Evolutionary conservation across 2,329 filamentous ascomycete genomes (phyloP).

Genomic region (Fusarium haematococcum): DNA sequence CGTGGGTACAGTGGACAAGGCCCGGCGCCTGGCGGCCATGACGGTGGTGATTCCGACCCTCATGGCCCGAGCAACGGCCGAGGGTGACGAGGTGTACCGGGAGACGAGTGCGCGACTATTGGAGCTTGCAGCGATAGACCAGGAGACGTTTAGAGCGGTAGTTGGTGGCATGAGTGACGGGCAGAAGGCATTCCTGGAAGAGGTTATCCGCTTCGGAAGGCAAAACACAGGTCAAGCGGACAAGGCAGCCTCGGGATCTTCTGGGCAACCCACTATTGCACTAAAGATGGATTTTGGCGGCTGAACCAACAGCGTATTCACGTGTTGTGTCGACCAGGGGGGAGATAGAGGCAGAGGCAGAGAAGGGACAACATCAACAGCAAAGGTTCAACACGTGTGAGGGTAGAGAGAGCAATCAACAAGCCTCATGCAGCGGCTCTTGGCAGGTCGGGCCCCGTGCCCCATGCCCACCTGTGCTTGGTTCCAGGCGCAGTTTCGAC

Average conservation of each 20-base stretch:
- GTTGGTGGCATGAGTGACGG: constrained; percentile 77
- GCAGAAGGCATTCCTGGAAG: constrained; percentile 83
- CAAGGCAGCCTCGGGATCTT: constrained; percentile 56
- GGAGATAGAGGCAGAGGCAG: neutral
- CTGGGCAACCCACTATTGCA: constrained; percentile 83
- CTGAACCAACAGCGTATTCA: constrained; percentile 31
- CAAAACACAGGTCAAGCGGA: constrained; percentile 55
- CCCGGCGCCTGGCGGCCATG: constrained; percentile 70
- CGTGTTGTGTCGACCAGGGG: constrained; percentile 9
- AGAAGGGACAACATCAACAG: neutral
- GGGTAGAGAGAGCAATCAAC: constrained; percentile 4
- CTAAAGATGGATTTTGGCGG: constrained; percentile 92
- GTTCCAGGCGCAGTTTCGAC: neutral
- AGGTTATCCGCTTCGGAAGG: constrained; percentile 77
- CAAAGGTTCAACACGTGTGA: constrained; percentile 3
- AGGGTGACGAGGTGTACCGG: constrained; percentile 69
- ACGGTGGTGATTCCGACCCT: constrained; percentile 83
- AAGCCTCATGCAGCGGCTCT: constrained; percentile 16
- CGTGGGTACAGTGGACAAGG: constrained; percentile 61
- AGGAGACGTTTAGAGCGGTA: constrained; percentile 77
- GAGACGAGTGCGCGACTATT: constrained; percentile 83
- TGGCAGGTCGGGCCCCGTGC: constrained; percentile 14
- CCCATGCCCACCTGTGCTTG: neutral
- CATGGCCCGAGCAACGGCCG: constrained; percentile 76
- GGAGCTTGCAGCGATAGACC: constrained; percentile 83